Evolutionary conservation across 1,284 basidiomycete species (phyloP).

Genomic region (Malassezia psittaci): DNA sequence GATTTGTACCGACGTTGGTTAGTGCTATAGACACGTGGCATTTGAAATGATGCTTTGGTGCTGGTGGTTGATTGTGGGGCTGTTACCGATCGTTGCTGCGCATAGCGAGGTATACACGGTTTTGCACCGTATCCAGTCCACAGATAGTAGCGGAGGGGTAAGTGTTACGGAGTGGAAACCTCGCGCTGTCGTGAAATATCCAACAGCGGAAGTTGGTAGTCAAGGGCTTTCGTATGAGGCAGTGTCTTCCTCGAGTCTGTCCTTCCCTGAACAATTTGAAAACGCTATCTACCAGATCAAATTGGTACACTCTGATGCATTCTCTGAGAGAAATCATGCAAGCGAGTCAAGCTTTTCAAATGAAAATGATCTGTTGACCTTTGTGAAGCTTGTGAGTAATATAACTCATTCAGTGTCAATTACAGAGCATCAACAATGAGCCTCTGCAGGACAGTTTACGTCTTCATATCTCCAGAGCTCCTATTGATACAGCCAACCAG

Average conservation of each 20-base stretch:
- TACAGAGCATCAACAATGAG: neutral
- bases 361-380: neutral
- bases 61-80: neutral
- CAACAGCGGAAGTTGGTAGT: neutral
- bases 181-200: neutral
- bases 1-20: constrained; percentile 23
- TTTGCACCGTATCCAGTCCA: constrained; percentile 1
- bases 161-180: constrained; percentile 3
- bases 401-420: constrained; percentile 8
- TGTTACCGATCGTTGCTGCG: neutral
- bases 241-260: neutral
- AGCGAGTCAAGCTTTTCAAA: neutral
- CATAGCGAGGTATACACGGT: constrained; percentile 3
- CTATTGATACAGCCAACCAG: neutral
- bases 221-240: neutral
- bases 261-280: neutral
- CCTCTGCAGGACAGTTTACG: constrained; percentile 4
- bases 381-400: constrained; percentile 9
- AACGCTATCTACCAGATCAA: constrained; percentile 7
- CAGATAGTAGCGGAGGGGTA: neutral
- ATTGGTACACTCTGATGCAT: constrained; percentile 1
- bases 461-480: neutral
- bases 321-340: neutral
- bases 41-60: neutral
- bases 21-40: constrained; percentile 18